phyloP scores from a whole-genome alignment of 768 basidiomycete genomes.

The Brasilioporus rufonigricans region DNA sequence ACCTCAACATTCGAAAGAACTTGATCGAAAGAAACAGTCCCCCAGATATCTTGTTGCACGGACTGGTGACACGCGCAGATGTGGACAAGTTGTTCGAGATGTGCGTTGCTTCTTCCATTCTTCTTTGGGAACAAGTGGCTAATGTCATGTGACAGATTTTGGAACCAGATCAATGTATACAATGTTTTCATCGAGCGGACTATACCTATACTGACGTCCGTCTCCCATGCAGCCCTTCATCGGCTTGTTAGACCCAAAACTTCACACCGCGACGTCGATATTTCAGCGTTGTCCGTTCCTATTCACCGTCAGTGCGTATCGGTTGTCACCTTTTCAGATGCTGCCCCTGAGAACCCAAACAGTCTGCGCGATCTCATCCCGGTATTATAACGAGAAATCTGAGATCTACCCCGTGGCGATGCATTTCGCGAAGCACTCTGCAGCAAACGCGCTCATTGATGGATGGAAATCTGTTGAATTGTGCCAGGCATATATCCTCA shows the following conservation, averaged over 20 bases:
- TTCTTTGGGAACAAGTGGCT: neutral
- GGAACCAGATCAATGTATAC: conserved; percentile 64
- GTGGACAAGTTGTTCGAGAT: conserved; percentile 84
- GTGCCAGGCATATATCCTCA: conserved; percentile 87
- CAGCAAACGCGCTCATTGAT: conserved; percentile 76
- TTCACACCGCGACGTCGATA: conserved; percentile 78
- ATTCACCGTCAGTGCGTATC: conserved; percentile 75
- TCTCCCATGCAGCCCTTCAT: conserved; percentile 51
- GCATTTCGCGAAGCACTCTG: conserved; percentile 84
- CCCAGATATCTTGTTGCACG: conserved; percentile 80
- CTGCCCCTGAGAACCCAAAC: neutral
- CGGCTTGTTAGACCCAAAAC: conserved; percentile 72
- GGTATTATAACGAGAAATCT: conserved; percentile 75
- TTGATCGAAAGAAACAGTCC: conserved; percentile 77
- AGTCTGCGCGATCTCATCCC: conserved; percentile 86
- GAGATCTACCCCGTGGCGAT: conserved; percentile 86
- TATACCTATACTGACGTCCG: conserved; percentile 1
- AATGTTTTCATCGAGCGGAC: neutral
- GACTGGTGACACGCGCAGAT: conserved; percentile 72
- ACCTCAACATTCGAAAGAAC: conserved; percentile 64
- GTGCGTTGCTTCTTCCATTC: conserved; percentile 41
- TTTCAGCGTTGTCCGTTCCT: conserved; percentile 87
- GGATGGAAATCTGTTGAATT: conserved; percentile 86
- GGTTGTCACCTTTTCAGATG: neutral
- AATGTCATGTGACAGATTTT: conserved; percentile 52